A percentile compares a stretch with the other conserved stretches of the same genome.
Evolutionary conservation across 2,329 filamentous ascomycete genomes (phyloP).

Genomic region (Amauroascus niger): DNA sequence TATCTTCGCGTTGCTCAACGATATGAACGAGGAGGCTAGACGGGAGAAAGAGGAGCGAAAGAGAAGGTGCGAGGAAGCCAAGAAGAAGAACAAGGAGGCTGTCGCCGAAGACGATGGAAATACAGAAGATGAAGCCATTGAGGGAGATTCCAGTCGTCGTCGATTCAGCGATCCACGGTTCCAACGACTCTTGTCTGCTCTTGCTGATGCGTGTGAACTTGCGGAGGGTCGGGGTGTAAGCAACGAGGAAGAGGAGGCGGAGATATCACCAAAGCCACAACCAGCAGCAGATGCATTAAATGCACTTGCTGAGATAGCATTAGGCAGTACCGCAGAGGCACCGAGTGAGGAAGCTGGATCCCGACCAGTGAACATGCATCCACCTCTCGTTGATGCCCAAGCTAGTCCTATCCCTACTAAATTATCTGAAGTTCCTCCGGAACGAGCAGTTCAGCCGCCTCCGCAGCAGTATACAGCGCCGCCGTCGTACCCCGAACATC

Average conservation of each 20-base stretch:
- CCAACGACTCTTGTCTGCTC: constrained; percentile 15
- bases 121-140: constrained; percentile 3
- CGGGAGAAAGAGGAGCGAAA: constrained; percentile 10
- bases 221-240: constrained; percentile 19
- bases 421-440: neutral
- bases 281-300: constrained; percentile 25
- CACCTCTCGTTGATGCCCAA: neutral
- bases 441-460: constrained; percentile 17
- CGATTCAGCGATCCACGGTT: constrained; percentile 10
- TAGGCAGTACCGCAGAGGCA: constrained; percentile 2
- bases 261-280: constrained; percentile 14
- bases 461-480: constrained; percentile 5
- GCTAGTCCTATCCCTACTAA: neutral
- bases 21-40: constrained; percentile 25
- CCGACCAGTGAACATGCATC: neutral
- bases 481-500: constrained; percentile 35
- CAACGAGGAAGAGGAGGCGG: constrained; percentile 24
- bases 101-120: constrained; percentile 1
- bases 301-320: constrained; percentile 28
- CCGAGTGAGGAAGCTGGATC: constrained; percentile 4
- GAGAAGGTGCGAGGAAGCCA: constrained; percentile 12
- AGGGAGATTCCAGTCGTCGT: neutral
- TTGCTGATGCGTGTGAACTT: constrained; percentile 22
- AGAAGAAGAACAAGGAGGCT: constrained; percentile 12
- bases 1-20: constrained; percentile 33